phyloP scores from a whole-genome alignment of 2,329 filamentous ascomycete genomes.

The Endothia cerciana region DNA sequence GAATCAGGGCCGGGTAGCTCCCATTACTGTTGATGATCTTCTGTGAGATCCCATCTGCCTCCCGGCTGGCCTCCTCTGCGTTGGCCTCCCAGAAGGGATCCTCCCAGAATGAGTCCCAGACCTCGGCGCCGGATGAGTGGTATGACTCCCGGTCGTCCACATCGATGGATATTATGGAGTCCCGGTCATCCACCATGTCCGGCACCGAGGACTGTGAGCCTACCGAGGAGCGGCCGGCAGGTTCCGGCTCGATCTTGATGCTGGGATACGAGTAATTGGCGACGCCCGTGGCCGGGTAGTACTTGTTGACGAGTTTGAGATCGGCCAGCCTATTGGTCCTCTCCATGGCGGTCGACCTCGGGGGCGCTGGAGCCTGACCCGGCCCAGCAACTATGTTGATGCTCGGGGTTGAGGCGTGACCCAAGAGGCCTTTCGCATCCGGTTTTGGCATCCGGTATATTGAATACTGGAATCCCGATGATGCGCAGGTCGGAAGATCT shows the following conservation, averaged over 20 bases:
- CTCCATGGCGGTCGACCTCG: slow-evolving; percentile 21
- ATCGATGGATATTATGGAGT: slow-evolving; percentile 25
- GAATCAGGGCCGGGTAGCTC: slow-evolving; percentile 22
- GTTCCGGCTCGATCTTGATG: neutral
- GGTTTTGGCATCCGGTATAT: no score
- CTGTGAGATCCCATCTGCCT: slow-evolving; percentile 13
- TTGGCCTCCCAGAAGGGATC: slow-evolving; percentile 24
- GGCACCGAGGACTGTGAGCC: slow-evolving; percentile 27
- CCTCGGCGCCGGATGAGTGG: slow-evolving; percentile 24
- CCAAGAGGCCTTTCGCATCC: no score
- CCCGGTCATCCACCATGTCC: slow-evolving; percentile 28
- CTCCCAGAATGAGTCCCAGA: slow-evolving; percentile 29
- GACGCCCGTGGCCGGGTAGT: slow-evolving; percentile 22
- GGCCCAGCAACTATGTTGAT: neutral
- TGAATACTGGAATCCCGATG: neutral
- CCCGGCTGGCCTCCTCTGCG: slow-evolving; percentile 9
- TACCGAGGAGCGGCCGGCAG: slow-evolving; percentile 28
- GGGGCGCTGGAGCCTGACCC: neutral
- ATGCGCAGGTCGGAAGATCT: neutral
- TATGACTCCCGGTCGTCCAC: slow-evolving; percentile 23
- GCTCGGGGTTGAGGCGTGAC: no score
- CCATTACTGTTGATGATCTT: slow-evolving; percentile 8
- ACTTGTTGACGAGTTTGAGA: slow-evolving; percentile 29
- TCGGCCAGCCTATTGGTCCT: slow-evolving; percentile 24
- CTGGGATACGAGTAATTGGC: slow-evolving; percentile 29